Conservation (phyloP, 2,329 filamentous ascomycete genomes). For the Microcyclospora pomicola region DNA sequence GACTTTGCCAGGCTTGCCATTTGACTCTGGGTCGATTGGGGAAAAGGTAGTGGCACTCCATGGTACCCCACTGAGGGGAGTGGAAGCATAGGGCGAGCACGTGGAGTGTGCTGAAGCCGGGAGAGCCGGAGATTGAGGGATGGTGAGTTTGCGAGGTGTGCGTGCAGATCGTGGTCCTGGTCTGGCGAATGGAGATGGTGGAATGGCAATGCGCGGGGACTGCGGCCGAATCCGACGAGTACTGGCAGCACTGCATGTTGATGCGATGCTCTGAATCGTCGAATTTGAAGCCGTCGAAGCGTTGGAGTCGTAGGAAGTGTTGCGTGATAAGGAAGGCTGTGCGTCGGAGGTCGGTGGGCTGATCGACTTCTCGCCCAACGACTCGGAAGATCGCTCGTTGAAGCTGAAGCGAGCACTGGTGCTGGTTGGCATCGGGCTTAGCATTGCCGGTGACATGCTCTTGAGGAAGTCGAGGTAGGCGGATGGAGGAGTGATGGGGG, state of each 20-base stretch:
- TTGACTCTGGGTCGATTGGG: constrained; percentile 38
- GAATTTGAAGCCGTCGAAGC: constrained; percentile 8
- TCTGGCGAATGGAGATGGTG: constrained; percentile 30
- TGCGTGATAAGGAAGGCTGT: constrained; percentile 23
- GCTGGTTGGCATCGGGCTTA: constrained; percentile 51
- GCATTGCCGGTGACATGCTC: constrained; percentile 56
- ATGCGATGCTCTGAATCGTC: constrained; percentile 5
- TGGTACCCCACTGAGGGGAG: constrained; percentile 21
- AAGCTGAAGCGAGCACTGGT: constrained; percentile 39
- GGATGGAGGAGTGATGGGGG: constrained; percentile 77
- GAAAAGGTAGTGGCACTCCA: constrained; percentile 36
- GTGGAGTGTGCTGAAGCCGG: constrained; percentile 34
- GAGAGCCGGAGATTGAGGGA: constrained; percentile 65
- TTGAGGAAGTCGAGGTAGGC: constrained; percentile 92
- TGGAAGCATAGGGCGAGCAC: constrained; percentile 57
- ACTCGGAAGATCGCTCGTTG: constrained; percentile 25
- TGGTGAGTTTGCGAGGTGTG: constrained; percentile 52
- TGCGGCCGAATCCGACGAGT: constrained; percentile 11
- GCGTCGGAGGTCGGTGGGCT: constrained; percentile 14
- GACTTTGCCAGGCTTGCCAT: constrained; percentile 32
- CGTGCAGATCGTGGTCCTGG: constrained; percentile 46
- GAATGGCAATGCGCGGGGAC: constrained; percentile 30
- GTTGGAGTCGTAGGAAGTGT: constrained; percentile 20
- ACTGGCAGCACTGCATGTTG: constrained; percentile 7
- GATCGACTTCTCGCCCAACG: constrained; percentile 18